Percentiles rank a stretch among this genome's conserved stretches.
phyloP scores from a whole-genome alignment of 2,329 filamentous ascomycete species.

The Pestalotiopsis sp. region DNA sequence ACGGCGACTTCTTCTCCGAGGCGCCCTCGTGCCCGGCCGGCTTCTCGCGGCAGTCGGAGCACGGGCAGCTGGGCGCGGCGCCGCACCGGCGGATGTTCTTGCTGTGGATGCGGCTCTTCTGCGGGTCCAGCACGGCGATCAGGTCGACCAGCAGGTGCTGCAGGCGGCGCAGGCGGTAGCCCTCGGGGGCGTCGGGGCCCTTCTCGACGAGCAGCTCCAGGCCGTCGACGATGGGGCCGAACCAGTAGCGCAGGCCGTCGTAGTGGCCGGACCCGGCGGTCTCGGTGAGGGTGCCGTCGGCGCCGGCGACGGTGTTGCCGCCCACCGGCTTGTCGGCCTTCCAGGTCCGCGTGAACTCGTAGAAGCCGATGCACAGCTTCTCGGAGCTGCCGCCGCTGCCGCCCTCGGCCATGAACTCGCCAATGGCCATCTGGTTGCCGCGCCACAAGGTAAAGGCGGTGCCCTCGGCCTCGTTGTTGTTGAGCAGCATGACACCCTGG shows the following conservation, averaged over 20 bases:
- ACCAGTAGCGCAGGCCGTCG: constrained; percentile 5
- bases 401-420: background rate
- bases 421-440: constrained; percentile 7
- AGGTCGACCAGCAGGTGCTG: constrained; percentile 1
- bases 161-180: background rate
- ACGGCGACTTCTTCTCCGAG: background rate
- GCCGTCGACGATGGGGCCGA: background rate
- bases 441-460: constrained; percentile 3
- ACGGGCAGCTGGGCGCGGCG: background rate
- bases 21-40: background rate
- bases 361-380: constrained; percentile 7
- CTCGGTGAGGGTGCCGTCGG: background rate
- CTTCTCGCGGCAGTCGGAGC: background rate
- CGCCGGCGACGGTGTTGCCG: background rate
- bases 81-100: constrained; percentile 1
- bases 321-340: background rate
- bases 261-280: background rate
- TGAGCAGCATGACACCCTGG: constrained; percentile 3
- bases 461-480: background rate
- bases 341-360: constrained; percentile 5
- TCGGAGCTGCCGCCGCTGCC: background rate
- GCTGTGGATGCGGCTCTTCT: background rate
- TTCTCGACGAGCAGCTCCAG: background rate
- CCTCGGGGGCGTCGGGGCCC: background rate
- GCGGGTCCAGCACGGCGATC: background rate